A percentile compares a stretch with the other conserved stretches of the same genome.
Evolutionary conservation across 768 basidiomycete species (phyloP).

Genomic region (Amanita phalloides): DNA sequence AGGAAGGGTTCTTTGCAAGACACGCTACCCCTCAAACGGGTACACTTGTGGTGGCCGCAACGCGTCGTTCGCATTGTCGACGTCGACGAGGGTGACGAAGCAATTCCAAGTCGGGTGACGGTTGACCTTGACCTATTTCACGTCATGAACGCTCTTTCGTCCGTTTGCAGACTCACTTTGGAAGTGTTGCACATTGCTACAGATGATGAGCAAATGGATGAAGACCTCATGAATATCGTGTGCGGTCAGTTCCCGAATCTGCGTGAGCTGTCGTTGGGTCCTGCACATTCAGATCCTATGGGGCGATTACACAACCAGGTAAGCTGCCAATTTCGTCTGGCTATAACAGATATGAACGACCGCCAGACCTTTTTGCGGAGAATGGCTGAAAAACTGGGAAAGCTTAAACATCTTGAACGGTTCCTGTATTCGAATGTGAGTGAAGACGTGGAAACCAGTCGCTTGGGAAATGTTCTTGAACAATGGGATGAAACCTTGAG

Average conservation of each 20-base stretch:
- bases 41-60: constrained; percentile 3
- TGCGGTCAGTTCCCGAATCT: neutral
- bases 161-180: constrained; percentile 2
- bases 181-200: neutral
- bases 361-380: neutral
- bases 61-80: constrained; percentile 1
- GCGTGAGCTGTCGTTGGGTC: constrained; percentile 1
- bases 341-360: neutral
- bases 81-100: neutral
- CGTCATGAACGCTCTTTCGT: neutral
- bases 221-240: neutral
- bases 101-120: neutral
- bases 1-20: neutral
- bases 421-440: neutral
- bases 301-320: neutral
- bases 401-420: neutral
- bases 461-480: neutral
- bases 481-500: neutral
- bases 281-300: neutral
- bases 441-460: neutral
- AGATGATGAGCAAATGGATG: neutral
- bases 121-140: constrained; percentile 1
- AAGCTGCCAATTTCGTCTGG: neutral
- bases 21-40: constrained; percentile 1
- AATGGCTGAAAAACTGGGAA: neutral